Evolutionary conservation across 306 rosid genomes (phyloP).

Genomic region (cucumber (Cucumis sativus)): Cucumber_9930_V3 NC_026656.2:23078501-23079000

Average conservation of each 20-base stretch:
- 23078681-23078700: not conserved
- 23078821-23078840: conserved; percentile 7
- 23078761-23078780: not conserved
- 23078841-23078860: conserved; percentile 58
- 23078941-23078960: conserved; percentile 53
- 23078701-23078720: not conserved
- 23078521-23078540: not conserved
- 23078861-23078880: conserved; percentile 26
- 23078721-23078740: not conserved
- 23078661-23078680: not conserved
- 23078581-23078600: not conserved
- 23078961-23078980: conserved; percentile 16
- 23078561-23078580: not conserved
- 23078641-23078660: not conserved
- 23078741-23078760: not conserved
- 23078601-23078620: not conserved
- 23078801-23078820: not conserved
- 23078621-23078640: not conserved
- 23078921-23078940: conserved; percentile 62
- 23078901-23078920: conserved; percentile 55
- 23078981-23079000: conserved; percentile 23
- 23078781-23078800: not conserved
- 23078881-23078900: conserved; percentile 28
- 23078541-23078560: not conserved
- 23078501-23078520: not conserved